Percentiles rank a stretch among this genome's conserved stretches.
Evolutionary conservation across 371 early-diverging fungal genomes (phyloP).

Genomic region (Mucor racemosus): DNA sequence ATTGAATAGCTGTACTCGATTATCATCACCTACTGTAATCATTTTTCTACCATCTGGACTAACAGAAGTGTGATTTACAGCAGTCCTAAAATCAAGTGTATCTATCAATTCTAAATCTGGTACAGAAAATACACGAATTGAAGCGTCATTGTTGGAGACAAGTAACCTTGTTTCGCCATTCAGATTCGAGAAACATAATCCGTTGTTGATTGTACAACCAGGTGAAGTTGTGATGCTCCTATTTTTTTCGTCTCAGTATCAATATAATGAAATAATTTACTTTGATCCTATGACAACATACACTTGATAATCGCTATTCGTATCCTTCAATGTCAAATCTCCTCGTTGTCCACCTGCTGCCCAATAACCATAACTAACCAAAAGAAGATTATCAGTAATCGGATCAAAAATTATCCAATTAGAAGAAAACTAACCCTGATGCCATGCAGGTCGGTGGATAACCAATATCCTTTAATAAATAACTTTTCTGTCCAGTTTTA

Average conservation of each 20-base stretch:
- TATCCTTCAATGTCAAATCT: constrained; percentile 81
- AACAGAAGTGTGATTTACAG: constrained; percentile 84
- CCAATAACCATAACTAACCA: constrained; percentile 70
- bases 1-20: constrained; percentile 81
- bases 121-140: constrained; percentile 84
- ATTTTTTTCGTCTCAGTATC: not conserved
- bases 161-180: constrained; percentile 70
- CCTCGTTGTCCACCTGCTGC: constrained; percentile 92
- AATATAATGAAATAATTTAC: not conserved
- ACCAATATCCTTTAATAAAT: constrained; percentile 61
- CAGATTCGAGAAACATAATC: constrained; percentile 77
- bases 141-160: constrained; percentile 94
- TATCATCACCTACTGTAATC: constrained; percentile 88
- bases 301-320: constrained; percentile 70
- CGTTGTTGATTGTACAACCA: constrained; percentile 91
- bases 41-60: constrained; percentile 84
- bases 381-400: not conserved
- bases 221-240: constrained; percentile 78
- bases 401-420: not conserved
- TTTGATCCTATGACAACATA: constrained; percentile 10
- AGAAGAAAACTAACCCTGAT: constrained; percentile 50
- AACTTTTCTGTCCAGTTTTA: constrained; percentile 46
- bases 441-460: constrained; percentile 87
- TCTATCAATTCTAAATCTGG: constrained; percentile 73
- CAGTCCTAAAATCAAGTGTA: constrained; percentile 77